Percentiles rank a stretch among this genome's conserved stretches.
phyloP scores from a whole-genome alignment of 2,329 filamentous ascomycete genomes.

The Colletotrichum musicola region DNA sequence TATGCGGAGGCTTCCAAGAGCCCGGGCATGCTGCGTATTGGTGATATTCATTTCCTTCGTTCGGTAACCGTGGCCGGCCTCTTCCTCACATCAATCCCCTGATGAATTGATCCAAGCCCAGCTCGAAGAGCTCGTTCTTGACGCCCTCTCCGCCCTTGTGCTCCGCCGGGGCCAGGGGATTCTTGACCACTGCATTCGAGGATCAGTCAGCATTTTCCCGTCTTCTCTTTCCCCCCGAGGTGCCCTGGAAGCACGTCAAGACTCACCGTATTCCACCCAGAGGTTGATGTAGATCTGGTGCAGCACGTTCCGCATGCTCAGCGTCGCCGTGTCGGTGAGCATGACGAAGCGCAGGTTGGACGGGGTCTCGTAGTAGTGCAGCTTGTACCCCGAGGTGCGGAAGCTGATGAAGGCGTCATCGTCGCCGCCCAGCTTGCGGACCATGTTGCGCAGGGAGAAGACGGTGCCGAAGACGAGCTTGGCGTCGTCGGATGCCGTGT shows the following conservation, averaged over 20 bases:
- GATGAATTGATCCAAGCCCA: constrained; percentile 83
- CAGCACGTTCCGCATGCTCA: constrained; percentile 92
- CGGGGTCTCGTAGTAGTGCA: constrained; percentile 99
- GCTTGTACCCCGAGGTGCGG: constrained; percentile 94
- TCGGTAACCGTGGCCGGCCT: background rate
- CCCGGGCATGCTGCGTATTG: background rate
- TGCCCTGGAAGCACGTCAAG: background rate
- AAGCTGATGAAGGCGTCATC: constrained; percentile 97
- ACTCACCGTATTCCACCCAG: constrained; percentile 92
- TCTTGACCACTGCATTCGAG: constrained; percentile 71
- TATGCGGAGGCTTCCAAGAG: no score
- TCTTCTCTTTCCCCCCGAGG: no score
- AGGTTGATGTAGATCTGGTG: constrained; percentile 99
- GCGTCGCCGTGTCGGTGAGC: constrained; percentile 89
- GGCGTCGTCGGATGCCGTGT: constrained; percentile 78
- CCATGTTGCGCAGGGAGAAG: constrained; percentile 97
- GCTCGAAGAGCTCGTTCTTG: constrained; percentile 77
- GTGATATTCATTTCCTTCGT: background rate
- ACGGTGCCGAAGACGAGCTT: constrained; percentile 98
- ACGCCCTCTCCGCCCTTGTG: constrained; percentile 78
- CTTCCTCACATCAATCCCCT: constrained; percentile 68
- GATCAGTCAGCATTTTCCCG: constrained; percentile 35
- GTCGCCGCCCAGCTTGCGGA: constrained; percentile 90
- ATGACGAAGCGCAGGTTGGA: constrained; percentile 97
- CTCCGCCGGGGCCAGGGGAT: constrained; percentile 76